Evolutionary conservation across 148 eudicot species (phyloP).

Genomic region (Vaccinium macrocarpon): DNA sequence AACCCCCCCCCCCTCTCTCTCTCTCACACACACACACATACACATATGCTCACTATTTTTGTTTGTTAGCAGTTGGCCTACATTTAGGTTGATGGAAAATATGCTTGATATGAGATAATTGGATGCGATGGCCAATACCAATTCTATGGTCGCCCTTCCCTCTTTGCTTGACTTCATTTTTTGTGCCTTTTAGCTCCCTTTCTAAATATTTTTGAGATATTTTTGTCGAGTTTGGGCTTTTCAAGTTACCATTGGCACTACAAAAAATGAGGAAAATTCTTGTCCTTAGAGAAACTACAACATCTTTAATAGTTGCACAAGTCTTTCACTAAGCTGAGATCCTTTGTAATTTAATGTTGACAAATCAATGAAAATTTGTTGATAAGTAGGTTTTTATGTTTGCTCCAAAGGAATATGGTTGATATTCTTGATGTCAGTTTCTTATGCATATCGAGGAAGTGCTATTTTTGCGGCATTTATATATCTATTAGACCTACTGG

Average conservation of each 20-base stretch:
- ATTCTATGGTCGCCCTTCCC: no score
- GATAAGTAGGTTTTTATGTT: no score
- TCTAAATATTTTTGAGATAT: no score
- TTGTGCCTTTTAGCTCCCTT: not conserved
- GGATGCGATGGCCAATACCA: not conserved
- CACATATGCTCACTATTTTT: not conserved
- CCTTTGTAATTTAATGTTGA: no score
- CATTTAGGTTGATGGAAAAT: not conserved
- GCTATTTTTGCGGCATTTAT: not conserved
- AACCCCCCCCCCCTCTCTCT: not conserved
- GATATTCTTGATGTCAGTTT: no score
- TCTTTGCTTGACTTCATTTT: not conserved
- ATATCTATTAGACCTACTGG: constrained; percentile 1
- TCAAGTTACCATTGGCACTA: not conserved
- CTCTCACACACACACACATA: no score
- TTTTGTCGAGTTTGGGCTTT: not conserved
- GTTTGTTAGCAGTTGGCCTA: not conserved
- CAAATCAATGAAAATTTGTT: no score
- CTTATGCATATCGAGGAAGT: no score
- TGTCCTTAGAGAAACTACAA: not conserved
- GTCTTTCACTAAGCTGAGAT: no score
- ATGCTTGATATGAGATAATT: not conserved
- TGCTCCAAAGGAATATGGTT: no score
- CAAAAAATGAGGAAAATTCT: not conserved
- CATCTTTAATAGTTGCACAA: not conserved